Evolutionary conservation across 441 rosid genomes (phyloP).

Genomic region (Viola pubescens): DNA sequence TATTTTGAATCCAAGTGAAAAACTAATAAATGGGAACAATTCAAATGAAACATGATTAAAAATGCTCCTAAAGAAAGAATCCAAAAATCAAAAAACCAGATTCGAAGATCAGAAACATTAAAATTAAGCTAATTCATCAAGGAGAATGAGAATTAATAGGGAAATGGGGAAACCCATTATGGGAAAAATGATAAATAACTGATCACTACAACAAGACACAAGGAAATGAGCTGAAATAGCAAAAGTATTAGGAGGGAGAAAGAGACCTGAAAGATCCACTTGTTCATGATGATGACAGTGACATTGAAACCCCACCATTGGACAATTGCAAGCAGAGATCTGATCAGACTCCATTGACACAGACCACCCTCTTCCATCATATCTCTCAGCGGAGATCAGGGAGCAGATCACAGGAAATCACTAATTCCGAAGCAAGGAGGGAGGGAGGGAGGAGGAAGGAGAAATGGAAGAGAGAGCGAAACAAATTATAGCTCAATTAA

Average conservation of each 20-base stretch:
- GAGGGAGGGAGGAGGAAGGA: not conserved
- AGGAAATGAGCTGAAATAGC: not conserved
- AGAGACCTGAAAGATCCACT: constrained; percentile 98
- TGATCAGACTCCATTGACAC: constrained; percentile 55
- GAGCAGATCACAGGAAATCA: constrained; percentile 10
- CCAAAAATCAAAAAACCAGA: constrained; percentile 2
- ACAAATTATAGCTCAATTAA: constrained; percentile 18
- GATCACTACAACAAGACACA: not conserved
- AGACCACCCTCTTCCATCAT: constrained; percentile 56
- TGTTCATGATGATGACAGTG: constrained; percentile 94
- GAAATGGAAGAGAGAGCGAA: not conserved
- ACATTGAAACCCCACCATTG: constrained; percentile 99
- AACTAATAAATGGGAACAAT: not conserved
- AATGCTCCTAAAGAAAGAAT: not conserved
- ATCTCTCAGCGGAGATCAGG: constrained; percentile 1
- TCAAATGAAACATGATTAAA: not conserved
- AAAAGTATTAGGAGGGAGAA: not conserved
- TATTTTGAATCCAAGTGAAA: not conserved
- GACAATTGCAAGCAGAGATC: constrained; percentile 86
- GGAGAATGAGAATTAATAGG: not conserved
- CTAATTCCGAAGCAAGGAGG: not conserved
- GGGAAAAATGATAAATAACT: not conserved
- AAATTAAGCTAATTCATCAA: constrained; percentile 7
- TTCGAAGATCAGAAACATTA: not conserved
- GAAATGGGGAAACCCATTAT: not conserved